phyloP scores from a whole-genome alignment of 2,329 filamentous ascomycete species.

The Arachnomyces sp. region DNA sequence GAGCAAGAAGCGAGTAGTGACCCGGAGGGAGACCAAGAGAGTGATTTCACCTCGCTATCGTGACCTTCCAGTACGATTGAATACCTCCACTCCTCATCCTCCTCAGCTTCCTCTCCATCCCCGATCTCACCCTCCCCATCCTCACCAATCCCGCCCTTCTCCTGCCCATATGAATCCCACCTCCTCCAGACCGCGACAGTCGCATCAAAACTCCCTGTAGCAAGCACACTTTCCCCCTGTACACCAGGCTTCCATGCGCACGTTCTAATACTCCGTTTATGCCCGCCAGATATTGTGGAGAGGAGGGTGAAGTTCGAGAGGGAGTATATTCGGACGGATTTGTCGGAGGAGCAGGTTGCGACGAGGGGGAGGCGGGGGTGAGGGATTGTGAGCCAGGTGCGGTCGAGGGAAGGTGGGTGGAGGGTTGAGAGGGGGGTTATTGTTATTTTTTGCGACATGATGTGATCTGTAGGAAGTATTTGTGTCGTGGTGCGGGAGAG shows the following conservation, averaged over 20 bases:
- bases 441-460: neutral
- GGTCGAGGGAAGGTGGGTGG: slow-evolving; percentile 45
- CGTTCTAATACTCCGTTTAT: slow-evolving; percentile 80
- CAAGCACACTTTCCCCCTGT: slow-evolving; percentile 63
- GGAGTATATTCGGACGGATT: slow-evolving; percentile 82
- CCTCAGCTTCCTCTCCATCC: slow-evolving; percentile 44
- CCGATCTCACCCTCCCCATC: slow-evolving; percentile 36
- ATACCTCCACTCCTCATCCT: slow-evolving; percentile 83
- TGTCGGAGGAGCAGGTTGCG: slow-evolving; percentile 79
- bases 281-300: slow-evolving; percentile 73
- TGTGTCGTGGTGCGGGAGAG: too few species aligned
- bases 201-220: slow-evolving; percentile 88
- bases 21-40: slow-evolving; percentile 56
- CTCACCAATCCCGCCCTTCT: slow-evolving; percentile 17
- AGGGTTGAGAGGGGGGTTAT: slow-evolving; percentile 44
- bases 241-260: slow-evolving; percentile 78
- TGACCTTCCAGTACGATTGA: slow-evolving; percentile 88
- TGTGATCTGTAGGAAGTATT: neutral
- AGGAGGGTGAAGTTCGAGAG: slow-evolving; percentile 71
- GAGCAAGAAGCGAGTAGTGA: slow-evolving; percentile 81
- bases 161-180: slow-evolving; percentile 41
- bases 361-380: slow-evolving; percentile 82
- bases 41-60: slow-evolving; percentile 86
- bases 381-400: slow-evolving; percentile 77
- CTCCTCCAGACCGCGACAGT: slow-evolving; percentile 78